Percentiles rank a stretch among this genome's conserved stretches.
Conservation (phyloP, 106 monocot genomes). For the Phalaenopsis aphrodite region DNA sequence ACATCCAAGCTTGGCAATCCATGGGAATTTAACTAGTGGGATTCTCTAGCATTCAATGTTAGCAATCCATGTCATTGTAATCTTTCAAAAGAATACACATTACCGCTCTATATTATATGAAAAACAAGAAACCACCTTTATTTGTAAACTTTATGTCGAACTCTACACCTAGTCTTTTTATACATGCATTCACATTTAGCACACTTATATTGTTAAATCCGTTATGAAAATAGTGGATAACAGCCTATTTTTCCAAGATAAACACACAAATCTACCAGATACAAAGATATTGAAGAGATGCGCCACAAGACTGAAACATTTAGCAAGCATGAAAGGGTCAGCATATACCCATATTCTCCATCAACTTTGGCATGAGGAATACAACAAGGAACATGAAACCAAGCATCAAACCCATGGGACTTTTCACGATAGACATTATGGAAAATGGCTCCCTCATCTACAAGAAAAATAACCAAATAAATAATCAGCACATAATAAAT, state of each 20-base stretch:
- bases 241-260: neutral
- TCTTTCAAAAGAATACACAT: too few relatives aligned
- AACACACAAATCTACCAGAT: neutral
- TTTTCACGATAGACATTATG: constrained; percentile 84
- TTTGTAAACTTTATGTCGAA: too few relatives aligned
- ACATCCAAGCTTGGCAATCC: too few relatives aligned
- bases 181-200: too few relatives aligned
- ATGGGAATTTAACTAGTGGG: too few relatives aligned
- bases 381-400: constrained; percentile 91
- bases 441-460: constrained; percentile 92
- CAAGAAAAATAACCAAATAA: constrained; percentile 21
- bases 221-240: neutral
- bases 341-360: constrained; percentile 81
- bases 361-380: constrained; percentile 85
- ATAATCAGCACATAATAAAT: neutral
- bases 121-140: too few relatives aligned
- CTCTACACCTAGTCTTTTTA: too few relatives aligned
- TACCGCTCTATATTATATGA: too few relatives aligned
- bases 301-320: neutral
- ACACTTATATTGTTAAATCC: neutral
- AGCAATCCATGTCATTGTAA: too few relatives aligned
- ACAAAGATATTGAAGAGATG: neutral
- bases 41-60: too few relatives aligned
- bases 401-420: constrained; percentile 93
- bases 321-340: neutral